Evolutionary conservation across 139 green algal genomes (phyloP).

Genomic region (Closterium sp.): DNA sequence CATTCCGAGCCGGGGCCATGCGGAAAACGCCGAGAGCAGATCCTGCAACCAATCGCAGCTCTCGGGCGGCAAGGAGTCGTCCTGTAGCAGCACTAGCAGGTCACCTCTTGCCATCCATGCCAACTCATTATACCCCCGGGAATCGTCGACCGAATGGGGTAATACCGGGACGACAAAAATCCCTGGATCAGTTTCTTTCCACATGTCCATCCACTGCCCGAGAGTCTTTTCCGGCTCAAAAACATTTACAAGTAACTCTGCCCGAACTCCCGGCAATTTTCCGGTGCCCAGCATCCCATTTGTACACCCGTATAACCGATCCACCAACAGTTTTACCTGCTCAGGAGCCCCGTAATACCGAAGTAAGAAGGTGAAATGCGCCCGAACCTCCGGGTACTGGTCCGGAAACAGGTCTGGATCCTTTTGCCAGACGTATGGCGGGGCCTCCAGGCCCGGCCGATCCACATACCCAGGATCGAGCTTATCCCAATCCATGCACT

Average conservation of each 20-base stretch:
- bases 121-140: not conserved
- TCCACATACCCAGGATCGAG: not conserved
- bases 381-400: not conserved
- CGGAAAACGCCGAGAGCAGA: not conserved
- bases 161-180: not conserved
- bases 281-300: not conserved
- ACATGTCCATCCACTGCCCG: not conserved
- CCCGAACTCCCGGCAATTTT: not conserved
- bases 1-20: not conserved
- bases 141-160: not conserved
- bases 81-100: not conserved
- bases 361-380: not conserved
- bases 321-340: not conserved
- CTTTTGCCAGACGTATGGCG: not conserved
- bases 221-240: not conserved
- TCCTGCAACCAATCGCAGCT: conserved; percentile 1
- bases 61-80: not conserved
- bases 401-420: not conserved
- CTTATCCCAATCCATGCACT: not conserved
- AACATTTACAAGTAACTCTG: not conserved
- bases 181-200: not conserved
- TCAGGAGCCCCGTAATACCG: conserved; percentile 1
- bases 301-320: not conserved
- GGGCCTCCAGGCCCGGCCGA: not conserved
- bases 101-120: not conserved